phyloP scores from a whole-genome alignment of 164 flowering plant species.

The Echeveria elegans region DNA sequence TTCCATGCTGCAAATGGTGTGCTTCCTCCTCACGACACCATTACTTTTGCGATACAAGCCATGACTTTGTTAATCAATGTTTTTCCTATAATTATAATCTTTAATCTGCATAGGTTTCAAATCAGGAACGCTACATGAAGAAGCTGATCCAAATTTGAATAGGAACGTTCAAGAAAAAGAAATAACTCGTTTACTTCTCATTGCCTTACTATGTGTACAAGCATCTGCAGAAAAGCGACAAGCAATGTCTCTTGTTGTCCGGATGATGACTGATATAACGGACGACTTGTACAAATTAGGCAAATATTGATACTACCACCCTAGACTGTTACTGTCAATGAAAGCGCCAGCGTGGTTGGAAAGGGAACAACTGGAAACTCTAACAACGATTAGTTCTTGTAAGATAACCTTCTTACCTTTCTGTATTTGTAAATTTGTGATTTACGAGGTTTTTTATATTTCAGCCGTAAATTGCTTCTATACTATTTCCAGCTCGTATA shows the following conservation, averaged over 20 bases:
- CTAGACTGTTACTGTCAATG: neutral
- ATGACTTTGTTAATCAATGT: neutral
- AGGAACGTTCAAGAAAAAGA: conserved; percentile 36
- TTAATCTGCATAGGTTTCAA: conserved; percentile 33
- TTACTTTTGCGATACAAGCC: neutral
- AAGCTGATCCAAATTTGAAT: conserved; percentile 43
- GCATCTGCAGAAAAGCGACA: conserved; percentile 69
- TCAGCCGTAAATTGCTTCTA: neutral
- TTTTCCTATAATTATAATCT: neutral
- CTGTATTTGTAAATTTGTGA: neutral
- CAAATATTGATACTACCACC: conserved; percentile 37
- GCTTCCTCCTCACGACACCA: conserved; percentile 2
- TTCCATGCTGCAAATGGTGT: conserved; percentile 40
- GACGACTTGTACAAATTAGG: conserved; percentile 7
- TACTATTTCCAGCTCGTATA: neutral
- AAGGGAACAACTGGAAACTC: neutral
- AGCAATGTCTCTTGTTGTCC: conserved; percentile 58
- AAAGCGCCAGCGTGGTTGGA: neutral
- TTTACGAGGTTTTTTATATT: neutral
- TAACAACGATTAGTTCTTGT: neutral
- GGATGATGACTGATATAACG: conserved; percentile 32
- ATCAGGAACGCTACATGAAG: conserved; percentile 34
- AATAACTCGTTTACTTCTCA: conserved; percentile 43
- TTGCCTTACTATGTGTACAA: conserved; percentile 68
- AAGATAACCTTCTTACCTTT: neutral